Base-by-base conservation (phyloP, 2,329 filamentous ascomycete species). In the Truncatella angustata region DNA sequence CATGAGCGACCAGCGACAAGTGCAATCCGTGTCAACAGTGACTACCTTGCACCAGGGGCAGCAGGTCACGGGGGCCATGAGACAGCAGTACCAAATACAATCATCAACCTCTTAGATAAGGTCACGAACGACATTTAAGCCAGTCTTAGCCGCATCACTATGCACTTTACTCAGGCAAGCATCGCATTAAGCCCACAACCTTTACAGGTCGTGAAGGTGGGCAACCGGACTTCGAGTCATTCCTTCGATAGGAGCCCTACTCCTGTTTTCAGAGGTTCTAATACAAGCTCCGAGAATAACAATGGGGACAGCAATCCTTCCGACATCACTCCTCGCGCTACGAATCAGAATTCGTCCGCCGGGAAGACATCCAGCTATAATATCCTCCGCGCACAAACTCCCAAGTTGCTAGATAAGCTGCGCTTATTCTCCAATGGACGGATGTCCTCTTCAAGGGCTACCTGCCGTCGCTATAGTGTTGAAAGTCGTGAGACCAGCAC, bases 341-440 rank as follows among this genome's bases (percentile, higher is more conserved):
- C 39, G 14, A 49, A 55, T 24, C 52, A 21, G n/a, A n/a, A n/a
- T 16, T 23, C n/a, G 20, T 24, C 16, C 11, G 47, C 51, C 34
- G 56, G 57, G 28, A 58, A 55, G 35, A 56, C 57, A 21, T 56
- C 56, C 6, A 63, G 57, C 35, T 51, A 56, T 24, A 55, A 57
- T 36, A 20, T 56, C 16, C 54, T 54, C 23, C 52, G 44, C 12
- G 43, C 54, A 3, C 28, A 44, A 16, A 58, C 60, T 16, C 62
- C 60, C 23, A 58, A 55, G 3, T 50, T 57, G 14, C 54, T 61
- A 18, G 50, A 51, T 3, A 58, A 56, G 28, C 32, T 62, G 37
- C 58, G 62, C 4, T 64, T 61, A 21, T 56, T 64, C 32, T 66
- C 62, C 5, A 61, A 53, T 12, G 55, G 56, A 24, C 57, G 58